Base-by-base conservation (phyloP, 1,139 yeast species). In the Schwanniomyces etchellsii region DNA sequence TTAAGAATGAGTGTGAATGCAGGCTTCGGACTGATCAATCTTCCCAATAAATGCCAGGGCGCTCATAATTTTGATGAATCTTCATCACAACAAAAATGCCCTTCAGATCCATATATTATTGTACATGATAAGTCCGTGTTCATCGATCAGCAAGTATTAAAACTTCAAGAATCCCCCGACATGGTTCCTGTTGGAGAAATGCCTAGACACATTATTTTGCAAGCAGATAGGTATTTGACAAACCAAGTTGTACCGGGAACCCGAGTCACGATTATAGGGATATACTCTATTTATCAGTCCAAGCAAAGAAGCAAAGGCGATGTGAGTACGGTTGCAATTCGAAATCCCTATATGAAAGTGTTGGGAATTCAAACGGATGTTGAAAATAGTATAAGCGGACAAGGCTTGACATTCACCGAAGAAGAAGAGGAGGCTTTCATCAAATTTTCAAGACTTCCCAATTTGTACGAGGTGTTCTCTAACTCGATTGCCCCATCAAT, bases 171-270 rank as follows among this genome's bases (percentile, higher is more conserved):
- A 52, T 73, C 94, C 11, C 97, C 98, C 10, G 98, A 91, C 54
- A 83, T 85, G 81, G 97, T 91, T 1, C 99, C 98, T 2, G 95
- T 91, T 14, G 98, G 99, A 40, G 99, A 91, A 62, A 82, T 91
- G 89, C 99, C 99, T 10, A 77, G 99, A 45, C 95, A 91, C 48
- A 82, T 93, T 30, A 57, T 86, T 38, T 67, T 93, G 43, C 85
- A 93, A 30, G 85, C 89, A 14, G 98, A 93, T 52, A 73, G 98
- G 42, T 84, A 85, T 43, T 65, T 91, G 54, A 82, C 96, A 16
- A 91, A 91, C 60, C 78, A 75, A 41, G 91, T 91, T 18, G 84
- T 89, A 20, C 99, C 99, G 0, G 99, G 99, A 28, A 85, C 94
- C 1, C 70, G 97, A 44, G 94, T 94, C 41, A 86, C 95, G 4